A percentile compares a stretch with the other conserved stretches of the same genome.
Conservation (phyloP, 202 grass and related monocot species). For the Setaria viridis region DNA sequence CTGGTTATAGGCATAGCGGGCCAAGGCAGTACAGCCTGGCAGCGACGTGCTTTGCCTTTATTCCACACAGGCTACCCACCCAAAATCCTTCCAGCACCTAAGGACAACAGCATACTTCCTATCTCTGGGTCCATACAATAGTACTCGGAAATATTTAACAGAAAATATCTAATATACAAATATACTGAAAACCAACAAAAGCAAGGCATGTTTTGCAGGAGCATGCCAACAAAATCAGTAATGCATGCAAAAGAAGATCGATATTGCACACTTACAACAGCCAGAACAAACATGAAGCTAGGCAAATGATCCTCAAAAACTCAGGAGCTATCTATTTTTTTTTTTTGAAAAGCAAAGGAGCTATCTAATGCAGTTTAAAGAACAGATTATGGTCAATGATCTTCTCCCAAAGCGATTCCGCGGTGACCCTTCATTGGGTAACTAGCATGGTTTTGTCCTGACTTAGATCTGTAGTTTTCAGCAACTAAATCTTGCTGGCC, state of each 20-base stretch:
- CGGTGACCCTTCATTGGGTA: not conserved
- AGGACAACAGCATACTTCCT: not conserved
- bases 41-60: not conserved
- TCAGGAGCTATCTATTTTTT: not conserved
- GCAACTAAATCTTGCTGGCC: not conserved
- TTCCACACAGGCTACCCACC: not conserved
- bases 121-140: not conserved
- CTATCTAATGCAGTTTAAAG: not conserved
- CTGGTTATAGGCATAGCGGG: not conserved
- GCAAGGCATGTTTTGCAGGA: not conserved
- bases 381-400: not conserved
- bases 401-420: slow-evolving; percentile 2
- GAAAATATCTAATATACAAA: not conserved
- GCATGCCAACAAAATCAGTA: not conserved
- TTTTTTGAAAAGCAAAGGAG: too few relatives aligned
- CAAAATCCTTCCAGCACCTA: not conserved
- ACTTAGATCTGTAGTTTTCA: not conserved
- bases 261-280: slow-evolving; percentile 8
- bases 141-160: not conserved
- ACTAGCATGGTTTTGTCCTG: slow-evolving; percentile 19
- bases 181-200: not conserved
- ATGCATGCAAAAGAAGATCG: not conserved
- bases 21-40: not conserved
- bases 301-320: not conserved
- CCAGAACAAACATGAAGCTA: slow-evolving; percentile 14